phyloP scores from a whole-genome alignment of 2,329 filamentous ascomycete species.

The Alternaria ventricosa region DNA sequence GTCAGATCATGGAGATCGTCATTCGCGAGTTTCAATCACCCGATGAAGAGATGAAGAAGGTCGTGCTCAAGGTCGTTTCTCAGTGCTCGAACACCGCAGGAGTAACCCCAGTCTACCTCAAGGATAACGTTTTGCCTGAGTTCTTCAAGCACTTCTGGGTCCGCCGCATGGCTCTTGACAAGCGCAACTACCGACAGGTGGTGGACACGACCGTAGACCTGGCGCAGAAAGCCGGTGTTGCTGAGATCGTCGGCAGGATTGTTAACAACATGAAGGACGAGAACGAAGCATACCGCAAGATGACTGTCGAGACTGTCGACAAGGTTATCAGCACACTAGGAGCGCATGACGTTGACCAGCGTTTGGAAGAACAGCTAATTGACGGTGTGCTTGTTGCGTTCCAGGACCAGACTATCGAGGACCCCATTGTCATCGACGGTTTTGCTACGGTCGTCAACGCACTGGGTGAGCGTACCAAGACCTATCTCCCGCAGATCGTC shows the following conservation, averaged over 20 bases:
- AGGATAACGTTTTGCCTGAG: constrained; percentile 91
- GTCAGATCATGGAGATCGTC: constrained; percentile 98
- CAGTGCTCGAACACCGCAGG: constrained; percentile 94
- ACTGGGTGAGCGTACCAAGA: constrained; percentile 90
- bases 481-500: constrained; percentile 95
- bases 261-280: constrained; percentile 98
- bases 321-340: constrained; percentile 94
- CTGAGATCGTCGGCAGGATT: constrained; percentile 91
- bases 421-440: constrained; percentile 94
- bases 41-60: constrained; percentile 99
- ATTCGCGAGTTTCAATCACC: constrained; percentile 95
- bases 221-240: constrained; percentile 95
- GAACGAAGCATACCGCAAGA: constrained; percentile 96
- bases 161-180: constrained; percentile 92
- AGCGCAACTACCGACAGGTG: constrained; percentile 96
- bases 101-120: constrained; percentile 92
- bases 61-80: constrained; percentile 95
- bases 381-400: constrained; percentile 96
- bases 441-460: constrained; percentile 98
- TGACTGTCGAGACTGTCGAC: constrained; percentile 98
- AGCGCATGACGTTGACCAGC: constrained; percentile 90
- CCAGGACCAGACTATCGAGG: constrained; percentile 97
- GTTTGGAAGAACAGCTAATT: constrained; percentile 90
- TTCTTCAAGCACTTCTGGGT: constrained; percentile 99
- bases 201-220: constrained; percentile 98